These are phyloP conservation scores for Geotrichum carabidarum DNA, from an alignment of 1,139 yeast species.

Conservation along the genomic window DNA sequence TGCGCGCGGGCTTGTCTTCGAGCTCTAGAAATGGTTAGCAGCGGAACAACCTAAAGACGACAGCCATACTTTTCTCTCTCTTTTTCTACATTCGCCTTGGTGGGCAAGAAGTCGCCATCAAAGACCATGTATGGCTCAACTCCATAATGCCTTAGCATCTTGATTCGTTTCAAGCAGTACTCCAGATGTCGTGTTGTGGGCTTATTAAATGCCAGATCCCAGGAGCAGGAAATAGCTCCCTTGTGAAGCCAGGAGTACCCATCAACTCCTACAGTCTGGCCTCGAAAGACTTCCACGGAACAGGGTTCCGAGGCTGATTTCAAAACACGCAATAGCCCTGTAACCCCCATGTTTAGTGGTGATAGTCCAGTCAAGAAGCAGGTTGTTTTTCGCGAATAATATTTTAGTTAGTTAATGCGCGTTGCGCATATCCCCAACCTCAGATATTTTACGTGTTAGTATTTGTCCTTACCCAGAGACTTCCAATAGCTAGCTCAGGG, in stretches of 20 bases:
- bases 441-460: background rate
- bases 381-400: background rate
- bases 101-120: conserved; percentile 85
- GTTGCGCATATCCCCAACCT: background rate
- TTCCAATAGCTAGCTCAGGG: too few relatives aligned
- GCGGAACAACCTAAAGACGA: background rate
- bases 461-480: background rate
- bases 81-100: conserved; percentile 68
- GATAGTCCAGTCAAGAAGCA: background rate
- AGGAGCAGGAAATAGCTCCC: conserved; percentile 77
- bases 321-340: conserved; percentile 69
- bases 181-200: conserved; percentile 59
- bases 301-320: conserved; percentile 64
- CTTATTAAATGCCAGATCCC: conserved; percentile 65
- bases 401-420: too few relatives aligned
- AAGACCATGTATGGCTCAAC: conserved; percentile 85
- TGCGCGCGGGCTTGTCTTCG: conserved; percentile 52
- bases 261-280: conserved; percentile 82
- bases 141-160: conserved; percentile 59
- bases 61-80: conserved; percentile 46
- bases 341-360: conserved; percentile 37
- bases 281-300: conserved; percentile 57
- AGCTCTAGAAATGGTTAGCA: conserved; percentile 20
- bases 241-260: conserved; percentile 96
- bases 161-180: conserved; percentile 53